phyloP scores from a whole-genome alignment of 2,329 filamentous ascomycete genomes.

The Verticillium klebahnii region DNA sequence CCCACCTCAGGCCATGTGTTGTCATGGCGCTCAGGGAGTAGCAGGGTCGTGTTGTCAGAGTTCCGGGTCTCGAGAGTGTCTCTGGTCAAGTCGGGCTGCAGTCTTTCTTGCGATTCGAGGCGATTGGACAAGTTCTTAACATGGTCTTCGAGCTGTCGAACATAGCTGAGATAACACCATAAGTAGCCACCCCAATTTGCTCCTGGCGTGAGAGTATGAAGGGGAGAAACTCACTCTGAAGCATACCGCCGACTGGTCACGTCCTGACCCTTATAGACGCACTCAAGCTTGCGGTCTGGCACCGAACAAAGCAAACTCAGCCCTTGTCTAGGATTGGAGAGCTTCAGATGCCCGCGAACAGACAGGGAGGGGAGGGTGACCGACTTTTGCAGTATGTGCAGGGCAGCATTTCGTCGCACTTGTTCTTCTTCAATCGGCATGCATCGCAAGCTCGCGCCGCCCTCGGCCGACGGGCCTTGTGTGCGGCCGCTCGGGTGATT shows the following conservation, averaged over 20 bases:
- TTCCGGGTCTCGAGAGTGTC: not conserved
- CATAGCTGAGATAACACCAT: slow-evolving; percentile 13
- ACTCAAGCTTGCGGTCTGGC: slow-evolving; percentile 16
- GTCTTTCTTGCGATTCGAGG: not conserved
- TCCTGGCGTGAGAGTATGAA: not conserved
- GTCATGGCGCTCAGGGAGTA: not conserved
- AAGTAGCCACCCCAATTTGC: not conserved
- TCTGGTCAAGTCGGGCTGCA: not conserved
- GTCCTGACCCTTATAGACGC: slow-evolving; percentile 21
- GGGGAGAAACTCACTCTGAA: slow-evolving; percentile 14
- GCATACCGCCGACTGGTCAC: slow-evolving; percentile 13
- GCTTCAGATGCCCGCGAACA: not conserved
- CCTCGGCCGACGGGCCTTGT: slow-evolving; percentile 10
- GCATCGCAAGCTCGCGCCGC: slow-evolving; percentile 48
- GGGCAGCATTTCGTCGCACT: slow-evolving; percentile 39
- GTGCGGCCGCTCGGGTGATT: not conserved
- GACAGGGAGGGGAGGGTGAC: slow-evolving; percentile 7
- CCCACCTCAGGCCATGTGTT: not conserved
- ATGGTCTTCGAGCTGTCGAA: slow-evolving; percentile 16
- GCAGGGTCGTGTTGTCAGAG: not conserved
- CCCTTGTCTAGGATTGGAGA: not conserved
- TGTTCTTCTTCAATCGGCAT: slow-evolving; percentile 59
- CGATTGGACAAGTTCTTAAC: slow-evolving; percentile 13
- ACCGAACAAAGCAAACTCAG: no score
- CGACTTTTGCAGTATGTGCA: slow-evolving; percentile 38